Evolutionary conservation across 176 grass and related monocot species (phyloP), one percentile per base, ranked within the genome.

Genomic region (Hordeum marinum): DNA sequence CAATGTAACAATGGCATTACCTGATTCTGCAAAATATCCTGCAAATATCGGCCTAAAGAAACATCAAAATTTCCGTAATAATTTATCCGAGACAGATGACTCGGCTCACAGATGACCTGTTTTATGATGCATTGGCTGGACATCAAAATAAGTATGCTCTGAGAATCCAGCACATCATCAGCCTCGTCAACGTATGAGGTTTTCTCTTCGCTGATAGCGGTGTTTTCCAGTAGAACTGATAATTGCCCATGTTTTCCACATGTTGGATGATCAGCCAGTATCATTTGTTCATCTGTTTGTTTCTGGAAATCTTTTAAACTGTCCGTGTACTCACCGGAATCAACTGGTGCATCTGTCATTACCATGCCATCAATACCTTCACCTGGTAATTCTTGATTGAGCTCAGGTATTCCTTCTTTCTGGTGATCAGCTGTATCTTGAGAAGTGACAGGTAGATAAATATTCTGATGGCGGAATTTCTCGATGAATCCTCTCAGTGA

Each of bases 21-120:
- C 95, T 93, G 80, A 80, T 86, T 92, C 42, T 89, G 87, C 55
- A 94, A 92, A 77, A 98, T 89, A 77, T 98, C 91, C 87, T 85
- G 87, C 91, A 95, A 87, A 90, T 87, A 98, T 54, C 91, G 82
- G 57, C 95, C 95, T 62, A 98, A 83, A 48, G 95, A 98, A 36
- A 93, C 83, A 26, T 98, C 91, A 55, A 90, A 93, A 63, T 95
- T 78, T 12, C 95, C 95, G 54, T 98, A 95, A 78, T 98, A 98
- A 55, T 90, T 93, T 80, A 98, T 95, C 39, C 95, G 93, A 27
- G 83, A 93, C 74, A 95, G 82, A 81, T 92, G 92, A 68, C 87
- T 93, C 85, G 93, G 89, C 64, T 95, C 93, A 84, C 93, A 98
- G 64, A 95, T 63, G 83, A 80, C 79, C 52, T 93, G 87, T 62